Evolutionary conservation across 2,329 filamentous ascomycete genomes (phyloP), one percentile per base, ranked within the genome.

Genomic region (Ceratocystis harringtonii): DNA sequence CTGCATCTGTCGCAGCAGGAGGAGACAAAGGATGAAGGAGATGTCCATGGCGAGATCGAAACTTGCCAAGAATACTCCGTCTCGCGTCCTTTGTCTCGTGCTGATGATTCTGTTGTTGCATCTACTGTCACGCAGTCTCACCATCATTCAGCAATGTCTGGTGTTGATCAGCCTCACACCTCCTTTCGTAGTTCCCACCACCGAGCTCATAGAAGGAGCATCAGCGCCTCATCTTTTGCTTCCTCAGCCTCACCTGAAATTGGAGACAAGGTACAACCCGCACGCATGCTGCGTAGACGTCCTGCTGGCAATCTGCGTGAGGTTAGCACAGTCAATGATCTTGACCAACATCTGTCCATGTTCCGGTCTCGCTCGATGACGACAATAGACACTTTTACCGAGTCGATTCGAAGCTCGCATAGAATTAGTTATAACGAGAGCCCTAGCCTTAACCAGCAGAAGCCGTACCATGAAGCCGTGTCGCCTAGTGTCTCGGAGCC

Each of bases 281-380:
- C 82, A 5, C 82, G 85, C 57, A 79, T 86, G 52, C 79, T 94
- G 68, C 81, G 89, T 68, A 79, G 89, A 71, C 81, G 86, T 15
- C 89, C 88, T 5, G 89, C 89, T 61, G 88, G 89, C 43, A 85
- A 92, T 72, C 75, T 94, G 61, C 82, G 86, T 68, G 86, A 85
- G 17, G 86, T 83, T 45, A 81, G 80, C 19, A 86, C 86, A 67
- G 82, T 86, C 36, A 81, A 81, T 50, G 85, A 89, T 41, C 73
- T 86, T 2, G 81, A 85, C 58, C 48, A 43, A 6, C 45, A 63
- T 25, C 36, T 64, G 52, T 61, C 61, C 25, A 64, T 65, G 66
- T 71, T 75, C 7, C 71, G 75, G 15, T 74, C 76, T 1, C 70
- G 84, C 50, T 78, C 79, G 64, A 78, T 78, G 71, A 82, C 83